Evolutionary conservation across 768 basidiomycete species (phyloP), one percentile per base, ranked within the genome.

Genomic region (Rhizopogon sp.): DNA sequence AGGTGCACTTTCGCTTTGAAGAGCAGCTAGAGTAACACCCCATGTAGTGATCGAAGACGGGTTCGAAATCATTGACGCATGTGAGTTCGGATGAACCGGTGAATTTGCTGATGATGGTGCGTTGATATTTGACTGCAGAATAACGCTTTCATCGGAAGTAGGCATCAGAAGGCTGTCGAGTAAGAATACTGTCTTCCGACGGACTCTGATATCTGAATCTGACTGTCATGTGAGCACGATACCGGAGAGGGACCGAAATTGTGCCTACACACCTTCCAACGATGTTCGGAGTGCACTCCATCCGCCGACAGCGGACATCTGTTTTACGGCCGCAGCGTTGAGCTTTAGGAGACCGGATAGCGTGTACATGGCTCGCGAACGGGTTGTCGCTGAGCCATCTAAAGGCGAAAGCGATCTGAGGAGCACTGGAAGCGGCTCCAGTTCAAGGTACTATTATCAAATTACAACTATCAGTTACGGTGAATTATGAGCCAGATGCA

Each of bases 351-450:
- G 64, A 0, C 88, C 88, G 0, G 90, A 93, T 9, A 95, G 73
- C 0, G 85, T 72, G 66, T 96, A 96, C 35, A 94, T 77, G 1
- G 87, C 91, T 69, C 92, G 91, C n/a, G 88, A 81, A 17, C 90
- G 80, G 8, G 78, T 77, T 43, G 79, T 73, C 1, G 81, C 60
- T 0, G 87, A 78, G 11, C 75, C 76, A 7, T 71, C 72, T 7
- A 80, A 74, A 0, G 85, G 77, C 0, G 76, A 71, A 35, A 93
- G 77, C 65, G 85, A 84, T 13, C 79, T 73, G 8, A 90, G 69
- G 8, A 95, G 70, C 5, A 75, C 70, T 2, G 85, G 77, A 1
- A 95, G 72, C 0, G 93, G 92, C 42, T 88, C 77, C 35, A 82
- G 68, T 51, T 77, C 65, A 39, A 89, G 71, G 63, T 86, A 88